Conservation (phyloP, 257 asterid species). For the Buddleja alternifolia region DNA sequence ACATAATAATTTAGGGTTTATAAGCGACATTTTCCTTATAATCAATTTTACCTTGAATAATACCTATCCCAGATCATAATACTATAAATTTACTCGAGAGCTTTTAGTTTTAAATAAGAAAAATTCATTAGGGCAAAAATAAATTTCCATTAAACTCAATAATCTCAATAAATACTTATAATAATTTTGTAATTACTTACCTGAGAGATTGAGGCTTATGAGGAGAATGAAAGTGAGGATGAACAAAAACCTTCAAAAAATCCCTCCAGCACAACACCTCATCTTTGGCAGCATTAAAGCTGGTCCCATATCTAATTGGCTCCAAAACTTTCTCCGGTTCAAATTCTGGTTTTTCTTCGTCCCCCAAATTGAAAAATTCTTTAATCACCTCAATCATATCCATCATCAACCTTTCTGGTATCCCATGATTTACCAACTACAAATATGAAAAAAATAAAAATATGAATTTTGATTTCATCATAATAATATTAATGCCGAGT, state of each 20-base stretch:
- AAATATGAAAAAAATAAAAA: too few relatives aligned
- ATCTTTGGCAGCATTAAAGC: constrained; percentile 65
- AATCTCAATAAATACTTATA: too few relatives aligned
- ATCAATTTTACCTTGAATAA: too few relatives aligned
- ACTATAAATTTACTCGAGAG: too few relatives aligned
- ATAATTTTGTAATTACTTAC: constrained; percentile 29
- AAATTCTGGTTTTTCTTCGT: constrained; percentile 64
- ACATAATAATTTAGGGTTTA: too few relatives aligned
- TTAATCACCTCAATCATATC: constrained; percentile 42
- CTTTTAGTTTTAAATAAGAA: too few relatives aligned
- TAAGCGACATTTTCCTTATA: too few relatives aligned
- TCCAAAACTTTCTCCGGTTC: constrained; percentile 53
- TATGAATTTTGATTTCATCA: neutral
- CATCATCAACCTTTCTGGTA: constrained; percentile 50
- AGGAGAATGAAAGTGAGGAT: constrained; percentile 71
- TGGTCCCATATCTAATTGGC: constrained; percentile 80
- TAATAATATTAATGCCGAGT: too few relatives aligned
- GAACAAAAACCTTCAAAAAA: constrained; percentile 69
- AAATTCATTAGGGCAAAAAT: too few relatives aligned
- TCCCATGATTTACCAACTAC: constrained; percentile 78
- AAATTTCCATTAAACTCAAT: too few relatives aligned
- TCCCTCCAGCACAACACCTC: constrained; percentile 68
- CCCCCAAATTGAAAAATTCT: constrained; percentile 63
- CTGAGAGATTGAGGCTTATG: constrained; percentile 56
- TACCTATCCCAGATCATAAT: too few relatives aligned